Percentiles rank a stretch among this genome's conserved stretches.
phyloP scores from a whole-genome alignment of 768 basidiomycete species.

The Pleurotus ostreatus region DNA sequence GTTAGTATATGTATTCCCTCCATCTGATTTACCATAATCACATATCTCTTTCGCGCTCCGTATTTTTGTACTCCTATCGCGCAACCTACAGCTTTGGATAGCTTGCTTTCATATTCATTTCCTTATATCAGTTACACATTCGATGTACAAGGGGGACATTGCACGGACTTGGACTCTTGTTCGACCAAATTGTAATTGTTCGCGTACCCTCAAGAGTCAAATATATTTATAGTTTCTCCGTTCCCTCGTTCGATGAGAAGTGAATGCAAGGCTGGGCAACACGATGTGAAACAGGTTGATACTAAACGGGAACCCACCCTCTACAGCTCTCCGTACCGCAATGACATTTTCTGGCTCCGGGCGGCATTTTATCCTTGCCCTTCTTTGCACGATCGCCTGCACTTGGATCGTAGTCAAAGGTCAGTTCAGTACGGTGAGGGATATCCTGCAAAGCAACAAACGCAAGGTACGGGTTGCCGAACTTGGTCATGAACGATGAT shows the following conservation, averaged over 20 bases:
- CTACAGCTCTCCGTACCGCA: slow-evolving; percentile 34
- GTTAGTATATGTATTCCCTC: slow-evolving; percentile 4
- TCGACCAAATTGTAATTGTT: slow-evolving; percentile 3
- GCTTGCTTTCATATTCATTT: neutral
- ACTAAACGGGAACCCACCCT: slow-evolving; percentile 26
- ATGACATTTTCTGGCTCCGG: slow-evolving; percentile 28
- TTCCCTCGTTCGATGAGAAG: too few species aligned
- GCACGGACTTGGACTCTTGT: slow-evolving; percentile 6
- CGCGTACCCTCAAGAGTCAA: neutral
- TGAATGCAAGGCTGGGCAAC: too few species aligned
- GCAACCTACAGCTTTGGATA: neutral
- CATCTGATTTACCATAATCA: slow-evolving; percentile 14
- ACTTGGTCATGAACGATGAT: slow-evolving; percentile 25
- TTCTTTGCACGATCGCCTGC: slow-evolving; percentile 17
- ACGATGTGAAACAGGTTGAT: neutral
- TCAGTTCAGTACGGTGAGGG: slow-evolving; percentile 49
- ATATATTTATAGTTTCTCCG: neutral
- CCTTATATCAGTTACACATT: slow-evolving; percentile 1
- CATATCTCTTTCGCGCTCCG: slow-evolving; percentile 1
- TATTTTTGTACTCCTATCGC: slow-evolving; percentile 8
- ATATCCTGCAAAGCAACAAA: slow-evolving; percentile 51
- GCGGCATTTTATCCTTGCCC: slow-evolving; percentile 22
- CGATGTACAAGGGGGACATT: slow-evolving; percentile 5
- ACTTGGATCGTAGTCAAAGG: slow-evolving; percentile 61
- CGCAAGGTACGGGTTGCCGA: slow-evolving; percentile 58